phyloP scores from a whole-genome alignment of 257 asterid species.

The Asclepias syriaca region DNA sequence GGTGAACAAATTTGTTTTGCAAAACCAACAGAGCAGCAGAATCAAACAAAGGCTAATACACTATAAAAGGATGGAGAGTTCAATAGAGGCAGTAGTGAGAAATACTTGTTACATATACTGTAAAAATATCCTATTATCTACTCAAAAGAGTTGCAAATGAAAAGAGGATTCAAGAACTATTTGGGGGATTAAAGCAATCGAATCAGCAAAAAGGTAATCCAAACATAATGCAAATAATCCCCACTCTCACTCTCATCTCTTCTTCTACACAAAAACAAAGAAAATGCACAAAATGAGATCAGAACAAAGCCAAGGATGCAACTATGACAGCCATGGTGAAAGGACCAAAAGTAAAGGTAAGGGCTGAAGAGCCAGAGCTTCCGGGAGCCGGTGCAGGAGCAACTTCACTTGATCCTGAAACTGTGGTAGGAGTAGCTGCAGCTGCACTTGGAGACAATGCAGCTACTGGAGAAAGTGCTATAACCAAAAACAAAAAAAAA shows the following conservation, averaged over 20 bases:
- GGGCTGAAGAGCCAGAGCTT: constrained; percentile 32
- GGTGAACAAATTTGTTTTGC: too few species aligned
- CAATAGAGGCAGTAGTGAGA: neutral
- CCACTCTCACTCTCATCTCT: constrained; percentile 16
- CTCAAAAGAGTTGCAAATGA: neutral
- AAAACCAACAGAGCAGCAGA: too few species aligned
- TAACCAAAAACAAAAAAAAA: neutral
- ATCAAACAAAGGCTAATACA: too few species aligned
- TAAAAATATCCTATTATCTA: constrained; percentile 4
- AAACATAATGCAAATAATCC: constrained; percentile 13
- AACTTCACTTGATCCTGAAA: constrained; percentile 23
- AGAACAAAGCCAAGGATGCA: constrained; percentile 32
- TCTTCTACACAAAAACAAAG: constrained; percentile 7
- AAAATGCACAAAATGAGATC: constrained; percentile 15
- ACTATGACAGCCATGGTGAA: constrained; percentile 11
- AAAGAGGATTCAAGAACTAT: neutral
- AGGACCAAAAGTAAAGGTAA: constrained; percentile 23
- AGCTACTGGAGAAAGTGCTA: constrained; percentile 56
- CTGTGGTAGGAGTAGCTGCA: constrained; percentile 32
- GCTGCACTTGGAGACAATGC: constrained; percentile 38
- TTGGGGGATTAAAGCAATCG: constrained; percentile 1
- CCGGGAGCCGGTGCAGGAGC: constrained; percentile 44
- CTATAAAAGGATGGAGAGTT: neutral
- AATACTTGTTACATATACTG: neutral
- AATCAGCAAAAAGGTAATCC: constrained; percentile 4